Percentiles rank a stretch among this genome's conserved stretches.
Conservation (phyloP, 164 flowering plant species). For the Saururus chinensis region DNA sequence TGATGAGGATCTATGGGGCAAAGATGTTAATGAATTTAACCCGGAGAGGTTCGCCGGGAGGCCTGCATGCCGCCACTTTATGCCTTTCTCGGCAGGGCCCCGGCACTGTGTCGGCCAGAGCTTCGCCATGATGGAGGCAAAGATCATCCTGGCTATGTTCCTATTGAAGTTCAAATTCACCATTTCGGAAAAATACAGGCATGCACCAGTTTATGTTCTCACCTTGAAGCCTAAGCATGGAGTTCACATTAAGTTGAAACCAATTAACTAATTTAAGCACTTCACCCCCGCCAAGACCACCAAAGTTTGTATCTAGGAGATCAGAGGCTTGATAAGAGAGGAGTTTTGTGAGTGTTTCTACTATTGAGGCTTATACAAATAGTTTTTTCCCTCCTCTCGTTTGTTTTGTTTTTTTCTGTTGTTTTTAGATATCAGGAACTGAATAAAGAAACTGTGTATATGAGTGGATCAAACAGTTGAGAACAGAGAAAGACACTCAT, state of each 20-base stretch:
- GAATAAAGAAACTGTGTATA: not conserved
- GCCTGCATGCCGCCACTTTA: conserved; percentile 48
- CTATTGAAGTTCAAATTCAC: conserved; percentile 55
- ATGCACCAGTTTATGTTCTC: conserved; percentile 73
- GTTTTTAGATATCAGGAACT: not conserved
- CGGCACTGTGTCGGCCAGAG: conserved; percentile 82
- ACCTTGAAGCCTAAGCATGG: conserved; percentile 88
- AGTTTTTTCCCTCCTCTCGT: not conserved
- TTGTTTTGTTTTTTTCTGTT: not conserved
- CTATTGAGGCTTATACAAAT: no score
- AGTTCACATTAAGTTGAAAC: conserved; percentile 59
- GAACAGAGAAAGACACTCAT: not conserved
- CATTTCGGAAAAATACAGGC: conserved; percentile 67
- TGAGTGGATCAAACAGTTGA: conserved; percentile 3
- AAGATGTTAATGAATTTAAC: conserved; percentile 83
- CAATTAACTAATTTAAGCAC: conserved; percentile 16
- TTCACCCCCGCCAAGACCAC: no score
- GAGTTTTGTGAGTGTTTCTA: not conserved
- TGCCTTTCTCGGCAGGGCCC: conserved; percentile 85
- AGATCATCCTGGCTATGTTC: conserved; percentile 66
- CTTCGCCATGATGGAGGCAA: conserved; percentile 90
- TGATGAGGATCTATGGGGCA: conserved; percentile 74
- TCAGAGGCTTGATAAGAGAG: not conserved
- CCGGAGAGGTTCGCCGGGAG: conserved; percentile 63
- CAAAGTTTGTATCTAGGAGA: not conserved